Evolutionary conservation across 2,329 filamentous ascomycete genomes (phyloP).

Genomic region (Alternaria ventricosa): DNA sequence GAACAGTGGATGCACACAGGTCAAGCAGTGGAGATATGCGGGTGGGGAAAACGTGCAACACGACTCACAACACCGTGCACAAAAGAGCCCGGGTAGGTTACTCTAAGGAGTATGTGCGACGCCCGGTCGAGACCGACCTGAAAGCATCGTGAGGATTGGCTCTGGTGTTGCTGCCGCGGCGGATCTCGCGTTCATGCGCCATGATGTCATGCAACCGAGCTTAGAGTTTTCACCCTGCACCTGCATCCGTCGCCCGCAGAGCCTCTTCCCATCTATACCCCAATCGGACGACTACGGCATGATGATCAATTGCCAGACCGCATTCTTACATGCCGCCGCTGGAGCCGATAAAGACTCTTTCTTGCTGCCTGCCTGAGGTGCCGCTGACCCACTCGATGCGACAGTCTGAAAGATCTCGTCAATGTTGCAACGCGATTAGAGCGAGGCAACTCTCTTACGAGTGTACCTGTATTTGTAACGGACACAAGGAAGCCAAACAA

Average conservation of each 20-base stretch:
- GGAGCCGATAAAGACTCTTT: background rate
- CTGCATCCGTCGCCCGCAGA: slow-evolving; percentile 4
- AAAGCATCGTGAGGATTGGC: background rate
- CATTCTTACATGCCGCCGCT: background rate
- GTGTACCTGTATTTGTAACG: background rate
- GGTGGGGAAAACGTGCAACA: background rate
- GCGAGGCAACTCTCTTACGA: background rate
- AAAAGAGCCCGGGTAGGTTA: background rate
- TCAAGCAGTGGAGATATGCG: background rate
- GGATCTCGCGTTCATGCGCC: slow-evolving; percentile 2
- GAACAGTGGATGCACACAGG: background rate
- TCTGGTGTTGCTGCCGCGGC: slow-evolving; percentile 3
- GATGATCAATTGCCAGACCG: background rate
- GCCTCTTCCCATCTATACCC: slow-evolving; percentile 9
- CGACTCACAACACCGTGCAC: background rate
- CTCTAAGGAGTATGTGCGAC: background rate
- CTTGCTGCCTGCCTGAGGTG: background rate
- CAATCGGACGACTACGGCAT: slow-evolving; percentile 8
- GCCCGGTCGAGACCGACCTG: background rate
- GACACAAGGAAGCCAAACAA: background rate
- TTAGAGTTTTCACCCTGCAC: slow-evolving; percentile 6
- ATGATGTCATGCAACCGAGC: slow-evolving; percentile 8
- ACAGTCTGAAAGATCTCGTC: background rate
- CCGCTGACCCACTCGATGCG: background rate
- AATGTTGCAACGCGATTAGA: background rate